Evolutionary conservation across 257 asterid species (phyloP).

Genomic region (Salvia rosmarinus): DNA sequence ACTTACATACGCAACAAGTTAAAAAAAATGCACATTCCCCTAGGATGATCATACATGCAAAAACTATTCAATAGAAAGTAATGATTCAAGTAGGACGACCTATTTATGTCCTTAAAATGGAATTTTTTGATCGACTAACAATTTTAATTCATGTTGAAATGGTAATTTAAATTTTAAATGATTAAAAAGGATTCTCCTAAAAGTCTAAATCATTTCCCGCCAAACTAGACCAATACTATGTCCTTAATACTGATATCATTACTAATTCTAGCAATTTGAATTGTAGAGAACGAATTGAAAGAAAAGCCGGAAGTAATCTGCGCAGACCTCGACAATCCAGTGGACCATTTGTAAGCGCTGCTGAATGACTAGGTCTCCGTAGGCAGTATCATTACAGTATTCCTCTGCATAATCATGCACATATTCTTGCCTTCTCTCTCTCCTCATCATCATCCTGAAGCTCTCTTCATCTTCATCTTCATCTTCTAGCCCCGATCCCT

Average conservation of each 20-base stretch:
- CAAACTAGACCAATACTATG: background rate
- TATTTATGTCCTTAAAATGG: background rate
- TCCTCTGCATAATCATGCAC: conserved; percentile 79
- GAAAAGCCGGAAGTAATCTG: conserved; percentile 7
- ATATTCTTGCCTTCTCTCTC: conserved; percentile 89
- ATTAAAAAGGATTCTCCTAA: background rate
- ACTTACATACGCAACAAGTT: too few relatives aligned
- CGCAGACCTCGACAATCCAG: conserved; percentile 94
- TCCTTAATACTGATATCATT: background rate
- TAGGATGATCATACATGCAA: background rate
- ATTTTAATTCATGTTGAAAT: background rate
- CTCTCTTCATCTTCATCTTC: conserved; percentile 76
- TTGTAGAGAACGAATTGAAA: background rate
- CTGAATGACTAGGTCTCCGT: conserved; percentile 75
- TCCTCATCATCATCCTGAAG: conserved; percentile 59
- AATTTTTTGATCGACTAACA: background rate
- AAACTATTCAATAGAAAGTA: background rate
- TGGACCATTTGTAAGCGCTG: conserved; percentile 88
- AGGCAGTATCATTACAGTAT: conserved; percentile 61
- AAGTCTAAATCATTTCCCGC: background rate
- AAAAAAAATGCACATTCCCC: conserved; percentile 20
- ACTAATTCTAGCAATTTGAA: background rate
- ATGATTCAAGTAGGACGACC: background rate
- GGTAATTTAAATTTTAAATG: background rate
- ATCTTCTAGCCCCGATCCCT: conserved; percentile 66